Evolutionary conservation across 805 yeast species (phyloP), one percentile per base, ranked within the genome.

Genomic region (Vanderwaltozyma verrucispora): DNA sequence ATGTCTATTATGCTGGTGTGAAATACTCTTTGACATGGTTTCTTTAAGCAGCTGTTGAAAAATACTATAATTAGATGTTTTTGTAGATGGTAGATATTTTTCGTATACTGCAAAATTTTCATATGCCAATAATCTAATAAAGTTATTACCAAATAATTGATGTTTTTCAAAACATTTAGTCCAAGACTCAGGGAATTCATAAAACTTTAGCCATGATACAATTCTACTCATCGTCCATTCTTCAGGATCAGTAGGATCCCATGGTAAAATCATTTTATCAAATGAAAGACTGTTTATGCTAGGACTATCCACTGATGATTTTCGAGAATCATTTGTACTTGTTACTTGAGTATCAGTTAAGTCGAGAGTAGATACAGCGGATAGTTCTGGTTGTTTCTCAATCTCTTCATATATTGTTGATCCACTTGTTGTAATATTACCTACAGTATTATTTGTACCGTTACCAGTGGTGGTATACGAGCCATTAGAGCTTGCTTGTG

Each of bases 221-320:
- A 86, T 88, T 36, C 81, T 67, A n/a, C 69, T 74, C 44, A 72
- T 62, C 2, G 79, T 74, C 96, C 96, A 86, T 41, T 74, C 78
- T 5, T 66, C 68, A 1, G 81, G 74, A 37, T 67, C 66, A 24
- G 65, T 64, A 0, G 71, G 73, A 18, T 68, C 65, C 78, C 78
- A 74, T 2, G 67, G 59, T 11, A 64, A 37, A 17, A 60, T 48
- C 25, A 60, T 38, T 36, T 51, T 53, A 28, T 53, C 18, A 25
- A 47, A 45, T 4, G 58, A 48, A 19, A 49, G 34, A 13, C 49
- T 48, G 20, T 48, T 50, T 9, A 41, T 31, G 31, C 51, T 52
- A 12, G 17, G 14, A 24, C 47, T 46, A 11, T 48, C 47, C n/a
- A 47, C 49, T 2, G 60, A 53, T 5, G 54, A 48, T 23, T 53